Percentiles rank a stretch among this genome's conserved stretches.
Conservation (phyloP, 495 filamentous ascomycete species). For the Aspergillus mulundensis region DNA sequence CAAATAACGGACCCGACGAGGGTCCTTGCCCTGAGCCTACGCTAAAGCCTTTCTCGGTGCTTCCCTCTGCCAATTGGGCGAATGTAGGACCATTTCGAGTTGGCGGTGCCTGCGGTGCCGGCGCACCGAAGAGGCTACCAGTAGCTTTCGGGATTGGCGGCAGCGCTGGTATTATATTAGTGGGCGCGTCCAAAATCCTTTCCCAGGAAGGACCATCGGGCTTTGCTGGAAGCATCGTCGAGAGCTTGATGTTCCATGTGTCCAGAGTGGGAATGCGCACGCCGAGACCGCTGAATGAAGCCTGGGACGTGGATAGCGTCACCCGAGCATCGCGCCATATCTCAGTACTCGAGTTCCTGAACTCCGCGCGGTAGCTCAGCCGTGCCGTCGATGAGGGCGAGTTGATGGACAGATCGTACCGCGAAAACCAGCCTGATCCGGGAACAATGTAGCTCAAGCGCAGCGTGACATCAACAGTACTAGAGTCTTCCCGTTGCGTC, state of each 20-base stretch:
- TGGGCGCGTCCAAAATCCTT: constrained; percentile 5
- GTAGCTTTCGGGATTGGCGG: too few relatives aligned
- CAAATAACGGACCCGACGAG: too few relatives aligned
- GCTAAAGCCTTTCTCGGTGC: too few relatives aligned
- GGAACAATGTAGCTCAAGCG: constrained; percentile 61
- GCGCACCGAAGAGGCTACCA: too few relatives aligned
- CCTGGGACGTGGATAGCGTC: constrained; percentile 64
- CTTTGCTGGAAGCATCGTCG: neutral
- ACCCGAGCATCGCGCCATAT: constrained; percentile 64
- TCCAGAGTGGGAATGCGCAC: constrained; percentile 55
- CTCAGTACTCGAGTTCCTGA: constrained; percentile 62
- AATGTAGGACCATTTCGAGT: too few relatives aligned
- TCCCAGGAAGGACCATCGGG: constrained; percentile 10
- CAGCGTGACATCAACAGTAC: constrained; percentile 31
- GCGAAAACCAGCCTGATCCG: constrained; percentile 59
- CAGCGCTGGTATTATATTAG: too few relatives aligned
- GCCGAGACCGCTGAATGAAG: constrained; percentile 56
- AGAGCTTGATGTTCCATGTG: constrained; percentile 57
- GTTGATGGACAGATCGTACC: constrained; percentile 61
- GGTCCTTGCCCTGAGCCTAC: too few relatives aligned
- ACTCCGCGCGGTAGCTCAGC: constrained; percentile 61
- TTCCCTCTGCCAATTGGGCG: too few relatives aligned
- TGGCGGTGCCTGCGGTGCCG: too few relatives aligned
- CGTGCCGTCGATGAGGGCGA: constrained; percentile 50
- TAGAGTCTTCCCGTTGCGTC: neutral